Base-by-base conservation (phyloP, 495 filamentous ascomycete species). In the Aspergillus egyptiacus region DNA sequence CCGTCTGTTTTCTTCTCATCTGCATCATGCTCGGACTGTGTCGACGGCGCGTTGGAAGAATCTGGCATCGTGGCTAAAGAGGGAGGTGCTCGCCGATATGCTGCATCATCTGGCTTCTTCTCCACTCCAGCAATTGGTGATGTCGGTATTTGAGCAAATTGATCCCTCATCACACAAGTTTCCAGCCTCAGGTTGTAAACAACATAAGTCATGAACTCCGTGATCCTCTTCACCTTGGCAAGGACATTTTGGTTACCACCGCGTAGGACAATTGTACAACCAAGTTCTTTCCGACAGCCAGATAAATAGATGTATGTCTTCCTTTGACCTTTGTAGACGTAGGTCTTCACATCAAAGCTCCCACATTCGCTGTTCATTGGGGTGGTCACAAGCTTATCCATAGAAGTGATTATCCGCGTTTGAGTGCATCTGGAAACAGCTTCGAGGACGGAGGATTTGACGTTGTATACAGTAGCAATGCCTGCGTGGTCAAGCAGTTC, bases 161-260 rank as follows among this genome's bases (percentile, higher is more conserved):
- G 91, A 67, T 99, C 94, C 41, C 91, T 80, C 86, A 99, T 93
- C 37, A 99, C 66, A 59, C 83, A 95, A 2, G 94, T 96, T 66
- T 99, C 94, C 6, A 99, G 78, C 61, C 93, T 96, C 17, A 97
- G 75, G 56, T 96, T 99, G 66, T 99, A 96, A 13, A 96, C 89
- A 19, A 99, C 94, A 60, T 96, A 99, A 46, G 91, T 82, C 90
- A 99, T 95, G 59, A 99, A 95, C 63, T 99, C 94, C 2, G 93
- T 94, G 57, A 99, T 94, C 35, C 80, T 80, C 62, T 99, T 99
- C 63, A 99, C 82, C 50, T 80, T 86, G 2, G 77, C 70, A 5
- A 99, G 76, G 0, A 79, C 71, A 32, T 78, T 63, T 24, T 80
- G 83, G 36, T 85, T 75, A 17, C 82, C 89, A 2, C 94, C 94